Evolutionary conservation across 2,329 filamentous ascomycete genomes (phyloP), one percentile per base, ranked within the genome.

Genomic region (Curvularia sp.): DNA sequence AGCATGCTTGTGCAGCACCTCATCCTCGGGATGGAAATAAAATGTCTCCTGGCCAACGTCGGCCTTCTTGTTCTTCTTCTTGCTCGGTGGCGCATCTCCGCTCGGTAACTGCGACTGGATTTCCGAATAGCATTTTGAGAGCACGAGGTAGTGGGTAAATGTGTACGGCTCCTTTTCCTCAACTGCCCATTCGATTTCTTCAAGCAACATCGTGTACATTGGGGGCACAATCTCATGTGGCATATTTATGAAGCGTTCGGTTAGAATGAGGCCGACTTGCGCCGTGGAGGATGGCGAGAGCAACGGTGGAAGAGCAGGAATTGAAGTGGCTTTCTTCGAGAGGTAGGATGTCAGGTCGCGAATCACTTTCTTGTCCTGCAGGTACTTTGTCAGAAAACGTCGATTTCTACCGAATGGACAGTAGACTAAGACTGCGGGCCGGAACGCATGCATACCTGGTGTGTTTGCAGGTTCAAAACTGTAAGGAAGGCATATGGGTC

Each of bases 11-110:
- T 95, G 87, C 69, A 97, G 80, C 50, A 94, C 86, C 81, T 98
- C 95, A 73, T 99, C 95, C 79, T 99, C 95, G 0, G 93, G 90
- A 75, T 99, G 95, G 82, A 98, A 99, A 79, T 93, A 96, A 79
- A 93, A 96, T 32, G 86, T 82, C 69, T 90, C 85, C 8, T 82
- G 65, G 3, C 61, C 66, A 5, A 34, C 60, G n/a, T 63, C 79
- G 50, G 43, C 53, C 27, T 60, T 59, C 63, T 75, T 43, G 75
- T 84, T 78, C 61, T 77, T 75, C 66, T 79, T 80, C 69, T 78
- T 82, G 49, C 70, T 70, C 45, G 75, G 72, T 39, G 77, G 77
- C 63, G 73, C 69, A 23, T 74, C 77, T 45, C 59, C 73, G 50
- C 69, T 72, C 66, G 94, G 90, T 15, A 98, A 81, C 60, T 86